Evolutionary conservation across 2,329 filamentous ascomycete species (phyloP), one percentile per base, ranked within the genome.

Genomic region (Beauveria sp.): DNA sequence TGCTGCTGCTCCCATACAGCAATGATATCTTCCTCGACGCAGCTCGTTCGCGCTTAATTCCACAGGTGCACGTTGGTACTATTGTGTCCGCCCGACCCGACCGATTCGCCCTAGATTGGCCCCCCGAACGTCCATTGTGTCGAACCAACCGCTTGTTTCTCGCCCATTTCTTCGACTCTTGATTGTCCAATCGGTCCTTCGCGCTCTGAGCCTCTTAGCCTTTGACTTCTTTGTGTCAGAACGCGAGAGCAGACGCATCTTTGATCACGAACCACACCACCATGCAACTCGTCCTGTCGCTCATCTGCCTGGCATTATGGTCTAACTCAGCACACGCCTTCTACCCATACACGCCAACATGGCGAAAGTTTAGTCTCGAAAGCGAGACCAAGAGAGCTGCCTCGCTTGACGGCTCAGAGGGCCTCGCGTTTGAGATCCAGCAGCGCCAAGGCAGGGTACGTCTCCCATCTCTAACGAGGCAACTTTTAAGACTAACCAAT

Each of bases 301-400:
- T 83, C 49, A 67, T 79, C 63, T 78, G 78, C 68, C 69, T 84
- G 69, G 75, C 79, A 66, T 68, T 83, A 69, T 82, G 77, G 73
- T 73, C 76, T 60, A 72, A 77, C 45, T 70, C 74, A 55, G 74
- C 74, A 60, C 70, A 76, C 58, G 82, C 82, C 58, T 81, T 84
- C 68, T 80, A 72, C 54, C 78, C 78, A 5, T 82, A 76, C 68
- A 69, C 68, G 24, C 78, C 79, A 9, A 62, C 62, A 60, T 76
- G 75, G 75, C 65, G 69, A 52, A 60, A 69, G 52, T 69, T 73
- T 56, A 14, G 22, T 22, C 14, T 20, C 16, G 51, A 61, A 42
- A 53, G 46, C 61, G 69, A 61, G 69, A 72, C 66, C 48, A 68
- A 63, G 66, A 68, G 67, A 58, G 66, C 64, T 56, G 63, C 63